These are phyloP conservation scores for Xerocomellus chrysenteron DNA, from an alignment of 768 basidiomycete genomes.

Conservation along the genomic window DNA sequence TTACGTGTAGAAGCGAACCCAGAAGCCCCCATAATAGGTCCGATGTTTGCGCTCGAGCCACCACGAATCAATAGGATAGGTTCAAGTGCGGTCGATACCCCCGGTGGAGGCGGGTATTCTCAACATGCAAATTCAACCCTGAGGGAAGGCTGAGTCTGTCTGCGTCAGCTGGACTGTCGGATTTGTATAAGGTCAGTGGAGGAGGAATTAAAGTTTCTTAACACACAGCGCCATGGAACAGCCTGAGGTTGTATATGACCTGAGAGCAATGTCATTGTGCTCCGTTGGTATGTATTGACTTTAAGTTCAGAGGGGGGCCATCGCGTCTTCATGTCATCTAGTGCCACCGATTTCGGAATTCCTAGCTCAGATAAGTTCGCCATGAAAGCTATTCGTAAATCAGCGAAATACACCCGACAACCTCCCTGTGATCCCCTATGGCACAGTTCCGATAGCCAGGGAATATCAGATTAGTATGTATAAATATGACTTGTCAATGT, in stretches of 20 bases:
- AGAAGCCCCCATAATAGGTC: slow-evolving; percentile 11
- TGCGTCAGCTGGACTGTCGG: slow-evolving; percentile 2
- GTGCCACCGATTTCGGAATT: background rate
- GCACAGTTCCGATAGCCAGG: background rate
- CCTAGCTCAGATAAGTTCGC: background rate
- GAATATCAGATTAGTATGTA: background rate
- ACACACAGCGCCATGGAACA: slow-evolving; percentile 1
- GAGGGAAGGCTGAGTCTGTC: slow-evolving; percentile 6
- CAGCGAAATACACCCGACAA: background rate
- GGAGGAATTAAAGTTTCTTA: background rate
- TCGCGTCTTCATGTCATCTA: background rate
- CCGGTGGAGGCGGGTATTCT: background rate
- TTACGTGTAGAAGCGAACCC: slow-evolving; percentile 10
- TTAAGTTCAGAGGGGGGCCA: background rate
- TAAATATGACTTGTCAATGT: background rate
- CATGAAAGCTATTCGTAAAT: background rate
- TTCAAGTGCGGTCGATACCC: background rate
- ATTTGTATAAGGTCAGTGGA: background rate
- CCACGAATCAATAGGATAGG: slow-evolving; percentile 9
- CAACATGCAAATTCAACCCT: slow-evolving; percentile 1
- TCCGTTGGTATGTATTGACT: background rate
- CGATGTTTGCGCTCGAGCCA: slow-evolving; percentile 2
- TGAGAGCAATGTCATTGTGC: background rate
- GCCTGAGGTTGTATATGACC: background rate
- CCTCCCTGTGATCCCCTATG: background rate